phyloP scores from a whole-genome alignment of 148 eudicot species.

The Rhododendron williamsianum region DNA sequence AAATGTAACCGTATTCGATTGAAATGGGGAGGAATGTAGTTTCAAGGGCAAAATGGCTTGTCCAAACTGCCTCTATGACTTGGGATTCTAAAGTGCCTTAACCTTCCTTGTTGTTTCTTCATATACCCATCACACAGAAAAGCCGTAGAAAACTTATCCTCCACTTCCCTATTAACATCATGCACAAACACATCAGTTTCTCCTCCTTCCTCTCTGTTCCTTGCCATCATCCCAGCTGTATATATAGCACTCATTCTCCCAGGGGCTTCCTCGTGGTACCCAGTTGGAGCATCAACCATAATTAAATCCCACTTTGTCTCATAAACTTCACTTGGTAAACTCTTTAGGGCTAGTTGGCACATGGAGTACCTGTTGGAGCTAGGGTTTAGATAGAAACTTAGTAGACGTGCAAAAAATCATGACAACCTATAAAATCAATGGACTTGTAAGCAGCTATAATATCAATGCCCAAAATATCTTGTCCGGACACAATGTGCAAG shows the following conservation, averaged over 20 bases:
- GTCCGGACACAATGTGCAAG: too few relatives aligned
- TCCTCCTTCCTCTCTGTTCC: conserved; percentile 50
- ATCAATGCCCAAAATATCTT: too few relatives aligned
- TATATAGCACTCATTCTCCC: conserved; percentile 96
- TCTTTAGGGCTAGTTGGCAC: conserved; percentile 77
- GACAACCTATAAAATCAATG: not conserved
- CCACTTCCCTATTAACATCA: conserved; percentile 89
- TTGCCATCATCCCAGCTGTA: conserved; percentile 90
- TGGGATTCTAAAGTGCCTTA: conserved; percentile 85
- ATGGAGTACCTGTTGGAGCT: conserved; percentile 37
- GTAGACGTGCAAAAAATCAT: not conserved
- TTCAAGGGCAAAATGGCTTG: conserved; percentile 73
- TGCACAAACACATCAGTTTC: conserved; percentile 91
- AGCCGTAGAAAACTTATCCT: conserved; percentile 71
- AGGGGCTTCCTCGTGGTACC: conserved; percentile 87
- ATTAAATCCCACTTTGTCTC: conserved; percentile 82
- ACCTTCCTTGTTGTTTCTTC: conserved; percentile 85
- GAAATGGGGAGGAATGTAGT: not conserved
- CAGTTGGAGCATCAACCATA: conserved; percentile 99
- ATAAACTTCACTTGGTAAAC: conserved; percentile 64
- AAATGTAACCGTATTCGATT: not conserved
- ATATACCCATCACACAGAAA: conserved; percentile 85
- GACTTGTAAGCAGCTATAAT: not conserved
- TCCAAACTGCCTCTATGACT: conserved; percentile 50
- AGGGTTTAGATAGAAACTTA: not conserved